phyloP scores from a whole-genome alignment of 164 flowering plant genomes.

The Saururus chinensis region DNA sequence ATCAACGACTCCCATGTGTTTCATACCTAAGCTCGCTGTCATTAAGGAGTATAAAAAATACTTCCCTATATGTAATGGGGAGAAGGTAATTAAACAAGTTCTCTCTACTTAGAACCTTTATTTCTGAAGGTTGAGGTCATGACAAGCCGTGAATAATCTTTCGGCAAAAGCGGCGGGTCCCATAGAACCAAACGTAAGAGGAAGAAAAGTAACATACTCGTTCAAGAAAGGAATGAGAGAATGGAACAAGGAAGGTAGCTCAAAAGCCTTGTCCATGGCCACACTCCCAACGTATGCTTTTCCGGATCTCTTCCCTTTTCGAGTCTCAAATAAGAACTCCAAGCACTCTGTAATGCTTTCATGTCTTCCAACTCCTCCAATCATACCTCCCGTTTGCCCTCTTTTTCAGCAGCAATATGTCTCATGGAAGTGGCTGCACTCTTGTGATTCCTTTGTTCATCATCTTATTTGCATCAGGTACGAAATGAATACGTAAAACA shows the following conservation, averaged over 20 bases:
- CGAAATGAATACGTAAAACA: neutral
- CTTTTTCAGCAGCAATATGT: neutral
- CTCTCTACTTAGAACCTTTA: no score
- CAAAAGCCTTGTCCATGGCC: neutral
- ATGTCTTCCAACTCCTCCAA: neutral
- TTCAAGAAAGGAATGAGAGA: neutral
- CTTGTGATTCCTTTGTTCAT: neutral
- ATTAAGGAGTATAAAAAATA: no score
- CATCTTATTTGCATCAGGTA: neutral
- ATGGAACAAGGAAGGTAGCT: constrained; percentile 4
- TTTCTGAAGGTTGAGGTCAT: no score
- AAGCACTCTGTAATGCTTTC: neutral
- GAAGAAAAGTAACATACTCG: neutral
- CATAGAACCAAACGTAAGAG: neutral
- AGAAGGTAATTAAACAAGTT: no score
- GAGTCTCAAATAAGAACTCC: neutral
- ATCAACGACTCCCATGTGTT: no score
- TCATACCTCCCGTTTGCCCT: no score
- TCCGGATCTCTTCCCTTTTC: neutral
- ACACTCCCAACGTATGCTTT: constrained; percentile 3
- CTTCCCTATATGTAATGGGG: no score
- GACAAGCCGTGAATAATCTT: no score
- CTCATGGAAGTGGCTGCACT: neutral
- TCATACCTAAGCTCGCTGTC: no score
- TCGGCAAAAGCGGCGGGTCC: no score